Conservation (phyloP, 1,284 basidiomycete species). For the Grifola frondosa region DNA sequence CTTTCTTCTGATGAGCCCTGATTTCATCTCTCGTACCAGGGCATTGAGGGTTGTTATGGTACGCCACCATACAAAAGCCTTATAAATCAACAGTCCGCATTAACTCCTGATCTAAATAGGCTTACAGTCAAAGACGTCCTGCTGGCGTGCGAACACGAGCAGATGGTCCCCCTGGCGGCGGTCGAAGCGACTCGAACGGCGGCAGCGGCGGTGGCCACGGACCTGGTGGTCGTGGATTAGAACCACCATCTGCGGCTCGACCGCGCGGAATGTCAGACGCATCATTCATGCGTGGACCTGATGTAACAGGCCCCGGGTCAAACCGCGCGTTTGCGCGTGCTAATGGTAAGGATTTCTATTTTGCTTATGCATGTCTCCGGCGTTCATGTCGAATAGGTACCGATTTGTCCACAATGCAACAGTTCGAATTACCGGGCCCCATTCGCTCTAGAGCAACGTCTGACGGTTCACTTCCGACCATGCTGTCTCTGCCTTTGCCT, state of each 20-base stretch:
- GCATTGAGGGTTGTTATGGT: conserved; percentile 36
- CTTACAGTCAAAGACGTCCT: conserved; percentile 57
- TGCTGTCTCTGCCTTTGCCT: no score
- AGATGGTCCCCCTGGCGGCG: conserved; percentile 47
- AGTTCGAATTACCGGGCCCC: no score
- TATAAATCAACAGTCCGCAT: conserved; percentile 12
- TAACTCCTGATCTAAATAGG: conserved; percentile 18
- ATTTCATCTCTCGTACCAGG: conserved; percentile 13
- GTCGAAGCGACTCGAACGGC: conserved; percentile 39
- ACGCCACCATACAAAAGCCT: conserved; percentile 13
- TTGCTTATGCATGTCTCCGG: background rate
- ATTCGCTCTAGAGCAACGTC: no score
- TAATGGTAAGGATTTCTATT: background rate
- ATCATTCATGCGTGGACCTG: conserved; percentile 29
- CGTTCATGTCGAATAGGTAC: background rate
- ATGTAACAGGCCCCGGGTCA: conserved; percentile 13
- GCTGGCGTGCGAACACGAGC: conserved; percentile 44
- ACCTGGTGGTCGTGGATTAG: conserved; percentile 18
- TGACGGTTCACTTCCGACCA: no score
- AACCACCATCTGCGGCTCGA: conserved; percentile 38
- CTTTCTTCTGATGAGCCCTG: conserved; percentile 2
- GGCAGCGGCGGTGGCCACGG: conserved; percentile 31
- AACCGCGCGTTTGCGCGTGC: conserved; percentile 18
- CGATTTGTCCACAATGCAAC: no score
- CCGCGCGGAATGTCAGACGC: conserved; percentile 51